Conservation (phyloP, 768 basidiomycete genomes). For the Podaxis sp. region DNA sequence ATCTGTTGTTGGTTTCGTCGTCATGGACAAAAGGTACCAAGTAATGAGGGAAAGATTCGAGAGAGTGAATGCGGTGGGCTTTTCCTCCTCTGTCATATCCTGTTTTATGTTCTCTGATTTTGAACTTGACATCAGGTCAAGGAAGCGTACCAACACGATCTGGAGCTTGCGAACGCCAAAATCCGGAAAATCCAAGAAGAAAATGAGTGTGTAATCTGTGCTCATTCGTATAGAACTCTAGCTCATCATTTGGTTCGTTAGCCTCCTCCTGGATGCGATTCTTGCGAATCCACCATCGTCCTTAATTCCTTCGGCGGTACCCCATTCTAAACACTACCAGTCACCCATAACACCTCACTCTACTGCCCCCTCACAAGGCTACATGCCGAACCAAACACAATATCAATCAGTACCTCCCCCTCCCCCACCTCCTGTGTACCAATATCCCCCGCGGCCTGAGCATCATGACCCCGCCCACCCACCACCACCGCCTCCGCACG, state of each 20-base stretch:
- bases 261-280: constrained; percentile 11
- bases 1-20: neutral
- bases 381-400: neutral
- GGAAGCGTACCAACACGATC: constrained; percentile 2
- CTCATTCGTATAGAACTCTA: neutral
- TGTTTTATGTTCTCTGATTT: neutral
- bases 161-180: constrained; percentile 6
- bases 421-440: neutral
- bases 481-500: neutral
- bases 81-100: neutral
- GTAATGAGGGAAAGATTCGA: constrained; percentile 9
- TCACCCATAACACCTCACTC: neutral
- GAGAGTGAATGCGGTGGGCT: constrained; percentile 3
- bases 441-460: neutral
- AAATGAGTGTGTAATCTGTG: constrained; percentile 3
- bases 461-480: neutral
- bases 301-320: no score
- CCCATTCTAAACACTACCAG: constrained; percentile 1
- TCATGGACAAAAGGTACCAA: constrained; percentile 7
- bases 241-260: neutral
- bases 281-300: constrained; percentile 6
- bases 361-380: neutral
- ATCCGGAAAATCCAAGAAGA: constrained; percentile 11
- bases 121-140: neutral
- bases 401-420: neutral